A percentile compares a stretch with the other conserved stretches of the same genome.
Conservation (phyloP, 805 yeast genomes). For the Myxozyma vanderwaltii region DNA sequence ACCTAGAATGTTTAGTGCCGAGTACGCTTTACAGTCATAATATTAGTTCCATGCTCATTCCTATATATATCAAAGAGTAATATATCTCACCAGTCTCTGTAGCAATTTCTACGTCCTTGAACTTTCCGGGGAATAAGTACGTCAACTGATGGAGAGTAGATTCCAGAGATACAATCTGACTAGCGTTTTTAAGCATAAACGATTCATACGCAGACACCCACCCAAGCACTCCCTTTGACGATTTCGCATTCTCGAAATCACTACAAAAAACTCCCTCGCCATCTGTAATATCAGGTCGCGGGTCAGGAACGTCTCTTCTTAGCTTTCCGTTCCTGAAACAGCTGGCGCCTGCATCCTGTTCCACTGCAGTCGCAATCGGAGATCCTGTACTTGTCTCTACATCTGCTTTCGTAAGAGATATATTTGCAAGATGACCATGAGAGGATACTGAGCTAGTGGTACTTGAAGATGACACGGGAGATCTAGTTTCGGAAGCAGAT, state of each 20-base stretch:
- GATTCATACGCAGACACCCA: conserved; percentile 42
- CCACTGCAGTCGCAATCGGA: background rate
- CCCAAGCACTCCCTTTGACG: background rate
- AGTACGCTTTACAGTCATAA: conserved; percentile 30
- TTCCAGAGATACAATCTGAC: conserved; percentile 45
- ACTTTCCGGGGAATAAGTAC: conserved; percentile 45
- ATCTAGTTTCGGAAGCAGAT: background rate
- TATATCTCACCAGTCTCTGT: conserved; percentile 41
- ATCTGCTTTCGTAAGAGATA: background rate
- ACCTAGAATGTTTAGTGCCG: conserved; percentile 43
- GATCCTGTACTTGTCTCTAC: background rate
- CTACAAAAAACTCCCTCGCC: background rate
- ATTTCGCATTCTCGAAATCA: background rate
- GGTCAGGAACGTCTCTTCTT: background rate
- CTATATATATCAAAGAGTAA: no score
- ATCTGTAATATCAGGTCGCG: conserved; percentile 4
- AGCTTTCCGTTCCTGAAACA: conserved; percentile 5
- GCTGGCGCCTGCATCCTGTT: background rate
- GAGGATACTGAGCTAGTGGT: background rate
- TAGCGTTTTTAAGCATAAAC: conserved; percentile 43
- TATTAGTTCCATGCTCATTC: background rate
- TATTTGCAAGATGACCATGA: background rate
- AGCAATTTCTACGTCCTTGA: conserved; percentile 45
- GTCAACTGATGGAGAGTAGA: conserved; percentile 42
- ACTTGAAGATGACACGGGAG: background rate